Percentiles rank a stretch among this genome's conserved stretches.
These are phyloP conservation scores for Debaryomyces nepalensis DNA, from an alignment of 1,139 yeast species.

Conservation along the genomic window DNA sequence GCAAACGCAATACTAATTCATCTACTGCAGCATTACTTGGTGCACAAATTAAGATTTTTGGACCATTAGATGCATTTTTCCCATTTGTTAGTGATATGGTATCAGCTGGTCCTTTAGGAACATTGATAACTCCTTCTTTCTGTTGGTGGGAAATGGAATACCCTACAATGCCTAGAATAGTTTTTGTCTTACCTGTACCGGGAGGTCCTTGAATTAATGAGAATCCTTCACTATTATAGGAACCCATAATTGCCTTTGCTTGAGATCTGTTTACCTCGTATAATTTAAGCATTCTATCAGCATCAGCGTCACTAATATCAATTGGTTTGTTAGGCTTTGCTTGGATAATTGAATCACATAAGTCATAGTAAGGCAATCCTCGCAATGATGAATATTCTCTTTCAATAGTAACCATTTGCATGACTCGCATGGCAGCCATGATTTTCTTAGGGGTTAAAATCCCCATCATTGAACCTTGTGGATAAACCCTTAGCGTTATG, in stretches of 20 bases:
- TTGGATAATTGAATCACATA: slow-evolving; percentile 62
- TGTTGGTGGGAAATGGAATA: slow-evolving; percentile 53
- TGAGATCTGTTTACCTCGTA: slow-evolving; percentile 84
- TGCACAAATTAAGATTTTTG: slow-evolving; percentile 82
- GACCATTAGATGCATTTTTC: slow-evolving; percentile 19
- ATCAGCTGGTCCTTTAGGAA: slow-evolving; percentile 21
- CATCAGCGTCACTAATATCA: slow-evolving; percentile 37
- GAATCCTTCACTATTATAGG: slow-evolving; percentile 73
- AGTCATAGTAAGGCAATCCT: slow-evolving; percentile 81
- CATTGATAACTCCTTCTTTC: slow-evolving; percentile 34
- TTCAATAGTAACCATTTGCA: slow-evolving; percentile 90
- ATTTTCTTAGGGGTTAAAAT: slow-evolving; percentile 66
- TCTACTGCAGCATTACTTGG: slow-evolving; percentile 99
- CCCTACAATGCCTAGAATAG: slow-evolving; percentile 91
- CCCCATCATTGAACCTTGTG: slow-evolving; percentile 54
- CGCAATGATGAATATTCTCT: slow-evolving; percentile 86
- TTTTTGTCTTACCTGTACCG: slow-evolving; percentile 98
- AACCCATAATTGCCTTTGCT: slow-evolving; percentile 82
- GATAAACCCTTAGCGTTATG: slow-evolving; percentile 69
- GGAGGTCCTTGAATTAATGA: slow-evolving; percentile 97
- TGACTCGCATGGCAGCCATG: slow-evolving; percentile 69
- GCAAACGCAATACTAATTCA: slow-evolving; percentile 86
- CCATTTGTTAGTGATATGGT: background rate
- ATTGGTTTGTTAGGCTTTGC: slow-evolving; percentile 63
- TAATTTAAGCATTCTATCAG: slow-evolving; percentile 43